phyloP scores from a whole-genome alignment of 2,329 filamentous ascomycete genomes.

The Scorias spongiosa region DNA sequence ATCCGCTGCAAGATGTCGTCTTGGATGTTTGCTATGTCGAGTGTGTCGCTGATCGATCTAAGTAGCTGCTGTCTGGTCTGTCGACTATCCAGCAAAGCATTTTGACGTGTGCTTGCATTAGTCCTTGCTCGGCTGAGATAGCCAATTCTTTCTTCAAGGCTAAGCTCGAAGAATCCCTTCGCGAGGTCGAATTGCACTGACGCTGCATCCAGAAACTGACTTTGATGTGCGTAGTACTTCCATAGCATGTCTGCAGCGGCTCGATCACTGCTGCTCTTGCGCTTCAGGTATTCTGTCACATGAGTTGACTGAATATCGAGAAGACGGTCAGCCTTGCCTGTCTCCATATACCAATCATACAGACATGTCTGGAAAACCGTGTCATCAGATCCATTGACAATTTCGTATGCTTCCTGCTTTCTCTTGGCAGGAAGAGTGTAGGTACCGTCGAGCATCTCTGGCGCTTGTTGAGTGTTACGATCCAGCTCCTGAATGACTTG shows the following conservation, averaged over 20 bases:
- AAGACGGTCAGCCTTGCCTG: slow-evolving; percentile 73
- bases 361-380: slow-evolving; percentile 90
- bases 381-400: slow-evolving; percentile 76
- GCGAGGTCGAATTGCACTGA: slow-evolving; percentile 73
- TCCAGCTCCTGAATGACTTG: slow-evolving; percentile 68
- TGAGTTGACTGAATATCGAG: slow-evolving; percentile 72
- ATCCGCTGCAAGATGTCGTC: slow-evolving; percentile 76
- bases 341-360: slow-evolving; percentile 93
- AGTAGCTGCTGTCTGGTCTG: slow-evolving; percentile 65
- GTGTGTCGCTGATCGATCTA: slow-evolving; percentile 67
- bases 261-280: slow-evolving; percentile 55
- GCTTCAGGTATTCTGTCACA: slow-evolving; percentile 71
- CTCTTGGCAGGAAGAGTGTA: slow-evolving; percentile 62
- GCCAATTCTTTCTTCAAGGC: slow-evolving; percentile 73
- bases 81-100: slow-evolving; percentile 45
- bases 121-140: slow-evolving; percentile 83
- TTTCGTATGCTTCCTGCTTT: slow-evolving; percentile 72
- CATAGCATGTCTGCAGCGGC: slow-evolving; percentile 82
- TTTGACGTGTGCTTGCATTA: slow-evolving; percentile 73
- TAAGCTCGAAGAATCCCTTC: slow-evolving; percentile 62
- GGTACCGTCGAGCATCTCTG: slow-evolving; percentile 63
- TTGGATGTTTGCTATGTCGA: slow-evolving; percentile 90
- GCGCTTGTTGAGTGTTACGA: slow-evolving; percentile 48
- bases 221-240: slow-evolving; percentile 76
- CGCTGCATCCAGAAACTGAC: slow-evolving; percentile 73